Conservation (phyloP, 2,329 filamentous ascomycete genomes). For the Alternaria panax region DNA sequence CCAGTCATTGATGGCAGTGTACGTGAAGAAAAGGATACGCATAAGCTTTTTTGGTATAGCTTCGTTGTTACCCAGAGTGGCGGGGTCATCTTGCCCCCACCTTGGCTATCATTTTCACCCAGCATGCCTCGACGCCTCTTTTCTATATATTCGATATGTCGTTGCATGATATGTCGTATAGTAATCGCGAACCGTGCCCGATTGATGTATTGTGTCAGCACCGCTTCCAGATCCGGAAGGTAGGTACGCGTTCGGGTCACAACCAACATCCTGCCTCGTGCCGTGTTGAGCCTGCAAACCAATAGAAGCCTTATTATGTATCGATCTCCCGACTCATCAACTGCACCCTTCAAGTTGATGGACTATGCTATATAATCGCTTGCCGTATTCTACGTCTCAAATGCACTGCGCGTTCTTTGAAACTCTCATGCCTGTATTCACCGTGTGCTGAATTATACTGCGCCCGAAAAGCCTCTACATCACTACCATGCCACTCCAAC, state of each 20-base stretch:
- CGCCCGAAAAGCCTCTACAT: not conserved
- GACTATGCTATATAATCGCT: not conserved
- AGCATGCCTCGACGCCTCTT: not conserved
- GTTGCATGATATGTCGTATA: not conserved
- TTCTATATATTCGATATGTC: not conserved
- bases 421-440: too few species aligned
- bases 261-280: not conserved
- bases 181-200: not conserved
- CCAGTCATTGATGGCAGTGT: too few species aligned
- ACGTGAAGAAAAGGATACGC: too few species aligned
- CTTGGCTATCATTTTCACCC: not conserved
- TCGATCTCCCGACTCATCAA: not conserved
- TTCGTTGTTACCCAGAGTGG: not conserved
- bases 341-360: not conserved
- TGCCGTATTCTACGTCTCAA: not conserved
- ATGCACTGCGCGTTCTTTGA: too few species aligned
- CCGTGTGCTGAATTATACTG: too few species aligned
- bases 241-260: not conserved
- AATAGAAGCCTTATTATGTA: not conserved
- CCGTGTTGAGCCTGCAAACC: not conserved
- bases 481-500: slow-evolving; percentile 33
- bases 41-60: slow-evolving; percentile 18
- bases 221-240: not conserved
- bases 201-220: not conserved
- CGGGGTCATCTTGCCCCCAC: not conserved